Evolutionary conservation across 768 basidiomycete species (phyloP).

Genomic region (Kwoniella mangroviensis): DNA sequence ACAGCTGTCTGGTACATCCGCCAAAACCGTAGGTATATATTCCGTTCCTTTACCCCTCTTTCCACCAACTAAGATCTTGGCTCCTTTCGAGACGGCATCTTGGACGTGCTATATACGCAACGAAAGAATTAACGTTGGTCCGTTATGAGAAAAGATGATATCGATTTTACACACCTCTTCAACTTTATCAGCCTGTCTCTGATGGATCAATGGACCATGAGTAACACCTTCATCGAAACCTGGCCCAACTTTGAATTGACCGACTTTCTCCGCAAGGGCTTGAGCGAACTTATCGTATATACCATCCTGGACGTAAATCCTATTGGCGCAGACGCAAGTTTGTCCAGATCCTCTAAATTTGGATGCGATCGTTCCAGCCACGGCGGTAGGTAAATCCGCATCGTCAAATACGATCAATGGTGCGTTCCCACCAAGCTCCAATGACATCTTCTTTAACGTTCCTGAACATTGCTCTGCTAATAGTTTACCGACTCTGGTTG

Average conservation of each 20-base stretch:
- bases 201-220: conserved; percentile 93
- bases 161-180: conserved; percentile 55
- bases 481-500: conserved; percentile 59
- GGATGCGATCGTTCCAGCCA: conserved; percentile 66
- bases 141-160: no score
- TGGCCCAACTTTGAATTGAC: conserved; percentile 73
- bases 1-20: conserved; percentile 75
- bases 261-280: conserved; percentile 71
- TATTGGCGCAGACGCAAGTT: conserved; percentile 64
- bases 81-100: conserved; percentile 83
- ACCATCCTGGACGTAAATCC: conserved; percentile 88
- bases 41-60: conserved; percentile 64
- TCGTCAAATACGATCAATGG: conserved; percentile 97
- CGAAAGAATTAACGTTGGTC: background rate
- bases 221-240: conserved; percentile 80
- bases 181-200: conserved; percentile 82
- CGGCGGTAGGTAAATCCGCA: conserved; percentile 88
- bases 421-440: conserved; percentile 68
- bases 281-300: conserved; percentile 92
- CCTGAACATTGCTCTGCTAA: conserved; percentile 55
- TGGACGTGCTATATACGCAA: conserved; percentile 67
- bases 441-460: conserved; percentile 58
- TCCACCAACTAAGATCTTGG: conserved; percentile 88
- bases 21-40: conserved; percentile 76
- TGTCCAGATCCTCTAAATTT: conserved; percentile 58